Evolutionary conservation across 331 rosid species (phyloP), one percentile per base, ranked within the genome.

Genomic region (Pyracantha coccinea): DNA sequence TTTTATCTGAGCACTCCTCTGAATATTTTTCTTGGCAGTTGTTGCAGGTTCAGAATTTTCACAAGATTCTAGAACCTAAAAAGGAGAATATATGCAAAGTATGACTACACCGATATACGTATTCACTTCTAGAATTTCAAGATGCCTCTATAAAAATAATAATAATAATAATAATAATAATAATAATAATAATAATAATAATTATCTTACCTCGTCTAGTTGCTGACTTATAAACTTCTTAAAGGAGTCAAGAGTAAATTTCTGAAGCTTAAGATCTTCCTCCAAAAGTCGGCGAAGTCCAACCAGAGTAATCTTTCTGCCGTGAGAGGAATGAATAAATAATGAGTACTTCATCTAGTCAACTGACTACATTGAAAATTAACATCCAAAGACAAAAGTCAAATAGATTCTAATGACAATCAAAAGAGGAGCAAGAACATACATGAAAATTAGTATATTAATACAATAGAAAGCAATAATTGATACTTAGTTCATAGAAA

Each of bases 221-320:
- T 90, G 87, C 55, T 80, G 87, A 77, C 77, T 85, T 80, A 93
- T 86, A 78, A 91, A 80, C 83, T 90, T 89, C 84, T 93, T 93
- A 73, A 1, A 76, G 53, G 89, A 75, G 81, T 93, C 98, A 57
- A 93, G 93, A 74, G 85, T 55, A 81, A 71, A 65, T 68, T 75
- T 75, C 69, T 81, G 86, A 60, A 93, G 89, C 75, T 84, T 80
- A 79, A 93, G 97, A 82, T 93, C 98, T 81, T 78, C 82, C 86
- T 93, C 98, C 84, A 93, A 78, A 57, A 91, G 83, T 58, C 98
- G 88, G 41, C 97, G 98, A 73, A 93, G 89, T 77, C 86, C 90
- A 68, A 85, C 91, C 90, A 89, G 79, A 9, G 99, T 92, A 71
- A 92, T 73, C 68, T 82, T 79, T 72, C 99, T 94, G 90, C 54